Base-by-base conservation (phyloP, 2,329 filamentous ascomycete genomes). In the Phaeosphaeria sp. region DNA sequence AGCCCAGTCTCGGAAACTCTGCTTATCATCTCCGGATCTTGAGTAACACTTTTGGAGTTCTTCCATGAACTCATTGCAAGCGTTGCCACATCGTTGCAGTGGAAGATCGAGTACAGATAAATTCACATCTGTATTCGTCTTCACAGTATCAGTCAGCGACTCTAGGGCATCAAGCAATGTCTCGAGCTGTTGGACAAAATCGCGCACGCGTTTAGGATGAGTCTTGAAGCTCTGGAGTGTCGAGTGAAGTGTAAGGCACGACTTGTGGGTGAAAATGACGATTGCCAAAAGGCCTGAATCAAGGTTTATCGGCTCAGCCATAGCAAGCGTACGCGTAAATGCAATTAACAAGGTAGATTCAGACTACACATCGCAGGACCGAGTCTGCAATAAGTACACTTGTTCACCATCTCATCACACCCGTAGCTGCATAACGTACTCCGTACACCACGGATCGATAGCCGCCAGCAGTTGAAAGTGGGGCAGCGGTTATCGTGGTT, bases 1-100 rank as follows among this genome's bases (percentile, higher is more conserved):
- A 4, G 78, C 77, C 80, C 78, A 82, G 61, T 81, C 80, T 46
- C 78, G 75, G 64, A 82, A 81, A 64, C 77, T 82, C 21, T 73
- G 71, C 52, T 74, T 68, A 57, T 60, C 65, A 30, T 43, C 33
- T 15, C 59, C 50, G 39, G 56, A 62, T 46, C 55, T 54, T 18
- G 60, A 68, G 21, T 62, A 67, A 36, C 78, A 81, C 46, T 56
- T 64, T 49, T 48, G 20, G n/a, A 83, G 64, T 61, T 78, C 73
- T 52, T 73, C 46, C 52, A 76, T 63, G 63, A 83, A 82, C 20
- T 80, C 78, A 58, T 75, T 68, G 58, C 78, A 83, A 25, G 79
- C 75, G 59, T 77, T 76, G 42, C 76, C 75, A 58, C 79, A 83
- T 63, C 76, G 75, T 51, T 65, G 67, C 51, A 83, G 60, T 52